Evolutionary conservation across 2,329 filamentous ascomycete species (phyloP), one percentile per base, ranked within the genome.

Genomic region (Coniochaeta ligniaria): DNA sequence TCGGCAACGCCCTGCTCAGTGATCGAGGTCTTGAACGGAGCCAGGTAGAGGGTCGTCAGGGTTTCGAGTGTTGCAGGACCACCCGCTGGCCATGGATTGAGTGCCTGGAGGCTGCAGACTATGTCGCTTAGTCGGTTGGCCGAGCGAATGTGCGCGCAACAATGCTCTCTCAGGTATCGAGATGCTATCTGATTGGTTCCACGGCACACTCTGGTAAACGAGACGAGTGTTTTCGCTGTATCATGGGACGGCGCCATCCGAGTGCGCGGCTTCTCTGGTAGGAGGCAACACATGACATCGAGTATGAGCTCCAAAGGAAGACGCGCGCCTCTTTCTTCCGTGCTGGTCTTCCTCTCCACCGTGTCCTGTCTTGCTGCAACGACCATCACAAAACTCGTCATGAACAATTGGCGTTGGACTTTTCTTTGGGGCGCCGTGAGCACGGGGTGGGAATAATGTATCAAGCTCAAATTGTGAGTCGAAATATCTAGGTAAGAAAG

Each of bases 141-240:
- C 24, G 75, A 75, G 57, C 79, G 74, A 43, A 83, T 68, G 63
- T 76, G 76, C 38, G 80, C 63, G 66, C 79, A 82, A 63, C 36
- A 41, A n/a, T 76, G 72, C 61, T 75, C 68, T 54, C 75, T 75
- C n/a, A 83, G 73, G 12, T 78, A 70, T 43, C 71, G 74, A 17
- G 72, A 71, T 3, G 80, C 78, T 11, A 75, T 61, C 5, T 66
- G 63, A 62, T 78, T 73, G 3, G 77, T 79, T 17, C 74, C 73
- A 3, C 73, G 73, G 38, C 74, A 79, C 41, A 80, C 76, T 22
- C 72, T 68, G 3, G 75, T 74, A 61, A 82, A 73, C 20, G 77
- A 70, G 17, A 81, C 65, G 6, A 82, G 73, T 7, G 78, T 75
- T 62, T 74, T 74, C 11, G 77, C 72, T 52, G 45, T 11, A 20